Evolutionary conservation across 1,284 basidiomycete genomes (phyloP).

Genomic region (Blastosporella zonata): DNA sequence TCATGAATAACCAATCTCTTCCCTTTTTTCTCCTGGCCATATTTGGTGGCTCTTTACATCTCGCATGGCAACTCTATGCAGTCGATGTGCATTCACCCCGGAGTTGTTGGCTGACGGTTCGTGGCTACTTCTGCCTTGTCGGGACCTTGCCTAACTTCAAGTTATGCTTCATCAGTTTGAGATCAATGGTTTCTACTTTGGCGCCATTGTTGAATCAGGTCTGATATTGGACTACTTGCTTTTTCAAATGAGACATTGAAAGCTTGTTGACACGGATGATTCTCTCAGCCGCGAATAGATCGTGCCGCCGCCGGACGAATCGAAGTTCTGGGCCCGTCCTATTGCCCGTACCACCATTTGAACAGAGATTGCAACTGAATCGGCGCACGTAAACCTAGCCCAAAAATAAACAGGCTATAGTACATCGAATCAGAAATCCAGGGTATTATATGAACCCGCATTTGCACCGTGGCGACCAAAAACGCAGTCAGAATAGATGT

Average conservation of each 20-base stretch:
- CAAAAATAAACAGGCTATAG: too few species aligned
- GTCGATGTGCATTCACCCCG: constrained; percentile 28
- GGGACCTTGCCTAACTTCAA: background rate
- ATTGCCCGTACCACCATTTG: background rate
- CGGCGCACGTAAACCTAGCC: too few species aligned
- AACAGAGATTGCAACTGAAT: too few species aligned
- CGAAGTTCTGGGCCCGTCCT: background rate
- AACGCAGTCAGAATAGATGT: too few species aligned
- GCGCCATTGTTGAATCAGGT: constrained; percentile 10
- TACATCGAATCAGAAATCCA: too few species aligned
- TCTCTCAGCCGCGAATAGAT: background rate
- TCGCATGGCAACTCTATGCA: constrained; percentile 42
- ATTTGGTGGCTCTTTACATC: constrained; percentile 37
- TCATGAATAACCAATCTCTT: constrained; percentile 27
- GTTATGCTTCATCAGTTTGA: constrained; percentile 10
- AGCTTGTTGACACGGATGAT: background rate
- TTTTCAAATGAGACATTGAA: background rate
- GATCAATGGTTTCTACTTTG: constrained; percentile 11
- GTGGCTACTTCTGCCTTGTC: background rate
- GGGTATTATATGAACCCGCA: too few species aligned
- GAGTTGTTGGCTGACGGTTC: constrained; percentile 12
- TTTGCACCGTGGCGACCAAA: too few species aligned
- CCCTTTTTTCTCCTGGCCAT: constrained; percentile 41
- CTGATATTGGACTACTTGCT: constrained; percentile 4
- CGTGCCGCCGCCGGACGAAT: too few species aligned